Evolutionary conservation across 2,329 filamentous ascomycete genomes (phyloP).

Genomic region (Monilinia aucupariae): DNA sequence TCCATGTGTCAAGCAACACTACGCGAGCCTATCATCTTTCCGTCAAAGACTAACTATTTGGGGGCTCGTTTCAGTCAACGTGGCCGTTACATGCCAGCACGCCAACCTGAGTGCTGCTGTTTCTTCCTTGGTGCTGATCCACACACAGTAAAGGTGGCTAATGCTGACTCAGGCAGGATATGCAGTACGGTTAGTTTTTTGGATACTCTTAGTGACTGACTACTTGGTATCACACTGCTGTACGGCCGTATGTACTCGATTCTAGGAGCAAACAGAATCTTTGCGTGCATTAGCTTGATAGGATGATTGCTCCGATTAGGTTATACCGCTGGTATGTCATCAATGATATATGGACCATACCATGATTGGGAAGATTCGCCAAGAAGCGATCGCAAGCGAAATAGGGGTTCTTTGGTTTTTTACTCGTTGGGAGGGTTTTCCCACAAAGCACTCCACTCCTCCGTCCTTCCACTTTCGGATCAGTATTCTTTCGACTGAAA

Average conservation of each 20-base stretch:
- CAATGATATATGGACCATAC: no score
- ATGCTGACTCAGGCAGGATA: neutral
- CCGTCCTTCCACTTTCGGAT: neutral
- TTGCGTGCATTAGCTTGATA: neutral
- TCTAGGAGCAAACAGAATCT: neutral
- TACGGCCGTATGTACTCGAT: neutral
- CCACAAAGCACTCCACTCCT: neutral
- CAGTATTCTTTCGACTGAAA: neutral
- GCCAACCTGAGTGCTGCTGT: constrained; percentile 1
- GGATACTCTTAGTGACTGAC: neutral
- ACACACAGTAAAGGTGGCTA: neutral
- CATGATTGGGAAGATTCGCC: neutral
- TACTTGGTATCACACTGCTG: neutral
- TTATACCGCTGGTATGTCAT: neutral
- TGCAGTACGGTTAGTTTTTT: neutral
- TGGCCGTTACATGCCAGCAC: neutral
- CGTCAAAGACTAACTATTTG: neutral
- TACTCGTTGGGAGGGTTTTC: neutral
- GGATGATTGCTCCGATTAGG: neutral
- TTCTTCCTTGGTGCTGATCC: constrained; percentile 1
- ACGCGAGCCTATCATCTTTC: neutral
- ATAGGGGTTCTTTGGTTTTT: neutral
- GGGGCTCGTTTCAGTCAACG: constrained; percentile 1
- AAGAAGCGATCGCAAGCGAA: neutral
- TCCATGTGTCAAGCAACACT: neutral